A percentile compares a stretch with the other conserved stretches of the same genome.
These are phyloP conservation scores for Aspergillus bertholletiae DNA, from an alignment of 495 filamentous ascomycete species.

Conservation along the genomic window DNA sequence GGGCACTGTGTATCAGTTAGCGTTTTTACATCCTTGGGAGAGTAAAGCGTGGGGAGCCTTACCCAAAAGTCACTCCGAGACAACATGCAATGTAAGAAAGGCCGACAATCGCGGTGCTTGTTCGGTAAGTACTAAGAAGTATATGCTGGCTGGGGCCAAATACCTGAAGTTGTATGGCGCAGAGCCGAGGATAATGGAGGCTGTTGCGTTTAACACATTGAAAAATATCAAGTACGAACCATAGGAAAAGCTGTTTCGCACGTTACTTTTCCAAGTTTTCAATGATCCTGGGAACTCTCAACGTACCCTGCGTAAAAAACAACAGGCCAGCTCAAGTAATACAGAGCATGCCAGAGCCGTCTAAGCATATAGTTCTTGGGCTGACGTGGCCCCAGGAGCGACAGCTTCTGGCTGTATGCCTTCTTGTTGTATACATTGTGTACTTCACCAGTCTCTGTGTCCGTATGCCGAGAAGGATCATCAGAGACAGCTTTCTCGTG, in stretches of 20 bases:
- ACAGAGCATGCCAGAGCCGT: slow-evolving; percentile 33
- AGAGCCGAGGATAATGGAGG: slow-evolving; percentile 55
- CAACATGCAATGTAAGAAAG: slow-evolving; percentile 57
- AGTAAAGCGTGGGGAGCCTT: slow-evolving; percentile 14
- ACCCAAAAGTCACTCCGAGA: slow-evolving; percentile 52
- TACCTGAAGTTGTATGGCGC: slow-evolving; percentile 54
- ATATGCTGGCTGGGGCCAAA: background rate
- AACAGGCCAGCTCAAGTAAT: slow-evolving; percentile 55
- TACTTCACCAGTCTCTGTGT: slow-evolving; percentile 16
- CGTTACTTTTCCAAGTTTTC: background rate
- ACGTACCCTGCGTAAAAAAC: slow-evolving; percentile 59
- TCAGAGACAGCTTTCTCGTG: slow-evolving; percentile 20
- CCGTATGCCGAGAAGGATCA: slow-evolving; percentile 7
- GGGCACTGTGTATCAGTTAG: slow-evolving; percentile 23
- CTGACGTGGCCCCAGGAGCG: slow-evolving; percentile 43
- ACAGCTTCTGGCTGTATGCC: slow-evolving; percentile 53
- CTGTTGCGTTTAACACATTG: slow-evolving; percentile 64
- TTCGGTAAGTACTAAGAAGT: background rate
- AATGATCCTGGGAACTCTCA: background rate
- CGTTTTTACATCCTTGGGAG: background rate
- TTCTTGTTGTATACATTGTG: slow-evolving; percentile 32
- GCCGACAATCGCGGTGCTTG: slow-evolving; percentile 56
- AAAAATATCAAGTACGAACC: slow-evolving; percentile 62
- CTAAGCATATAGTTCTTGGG: slow-evolving; percentile 50
- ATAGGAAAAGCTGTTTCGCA: slow-evolving; percentile 48